These are phyloP conservation scores for Eutrema salsugineum DNA, from an alignment of 441 rosid species.

Conservation along the genomic window DNA sequence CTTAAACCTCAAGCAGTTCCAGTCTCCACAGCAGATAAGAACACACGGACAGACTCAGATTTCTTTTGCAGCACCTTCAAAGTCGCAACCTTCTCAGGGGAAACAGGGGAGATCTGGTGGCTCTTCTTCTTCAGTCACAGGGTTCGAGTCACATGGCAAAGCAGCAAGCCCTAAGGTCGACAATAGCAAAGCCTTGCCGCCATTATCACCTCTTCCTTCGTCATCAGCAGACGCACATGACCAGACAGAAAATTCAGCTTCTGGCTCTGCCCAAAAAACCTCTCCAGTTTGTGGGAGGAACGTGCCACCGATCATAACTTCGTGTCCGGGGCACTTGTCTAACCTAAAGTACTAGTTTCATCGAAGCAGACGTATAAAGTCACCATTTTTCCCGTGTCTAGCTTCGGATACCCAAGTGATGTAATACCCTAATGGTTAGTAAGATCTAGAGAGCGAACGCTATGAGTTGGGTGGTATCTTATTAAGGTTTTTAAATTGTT, in stretches of 20 bases:
- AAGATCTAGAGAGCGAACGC: neutral
- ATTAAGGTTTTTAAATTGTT: neutral
- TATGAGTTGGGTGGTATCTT: slow-evolving; percentile 8
- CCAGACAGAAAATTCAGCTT: slow-evolving; percentile 31
- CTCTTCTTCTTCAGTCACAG: slow-evolving; percentile 29
- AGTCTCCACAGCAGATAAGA: slow-evolving; percentile 35
- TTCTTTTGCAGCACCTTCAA: slow-evolving; percentile 38
- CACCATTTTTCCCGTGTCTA: slow-evolving; percentile 28
- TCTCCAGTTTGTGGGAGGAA: slow-evolving; percentile 58
- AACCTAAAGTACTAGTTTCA: slow-evolving; percentile 41
- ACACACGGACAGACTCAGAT: slow-evolving; percentile 46
- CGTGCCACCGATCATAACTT: slow-evolving; percentile 40
- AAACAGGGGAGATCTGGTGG: slow-evolving; percentile 30
- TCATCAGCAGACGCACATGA: slow-evolving; percentile 25
- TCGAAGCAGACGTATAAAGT: slow-evolving; percentile 16
- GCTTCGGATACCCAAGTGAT: too few species aligned
- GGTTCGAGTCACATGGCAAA: slow-evolving; percentile 30
- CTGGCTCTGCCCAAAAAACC: slow-evolving; percentile 39
- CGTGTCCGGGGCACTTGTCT: slow-evolving; percentile 46
- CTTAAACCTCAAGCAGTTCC: slow-evolving; percentile 27
- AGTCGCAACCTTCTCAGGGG: slow-evolving; percentile 28
- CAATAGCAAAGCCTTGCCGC: slow-evolving; percentile 34
- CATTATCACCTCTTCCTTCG: slow-evolving; percentile 15
- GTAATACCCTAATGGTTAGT: too few species aligned
- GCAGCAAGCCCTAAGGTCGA: slow-evolving; percentile 26